A percentile compares a stretch with the other conserved stretches of the same genome.
phyloP scores from a whole-genome alignment of 2,329 filamentous ascomycete species.

The Zarea fungicola region DNA sequence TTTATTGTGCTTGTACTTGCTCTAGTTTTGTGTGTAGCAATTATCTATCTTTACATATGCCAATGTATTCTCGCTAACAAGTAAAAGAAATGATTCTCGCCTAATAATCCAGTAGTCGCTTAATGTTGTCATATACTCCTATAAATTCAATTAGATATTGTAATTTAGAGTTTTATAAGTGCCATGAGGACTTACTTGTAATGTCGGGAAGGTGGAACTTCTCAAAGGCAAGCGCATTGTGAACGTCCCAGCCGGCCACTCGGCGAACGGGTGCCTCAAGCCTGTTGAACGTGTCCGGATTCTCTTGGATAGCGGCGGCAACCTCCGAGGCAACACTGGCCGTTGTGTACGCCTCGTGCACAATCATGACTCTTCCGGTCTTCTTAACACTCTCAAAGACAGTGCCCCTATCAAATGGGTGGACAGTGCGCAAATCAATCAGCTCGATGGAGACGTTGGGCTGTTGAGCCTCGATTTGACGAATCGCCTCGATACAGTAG shows the following conservation, averaged over 20 bases:
- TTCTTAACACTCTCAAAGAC: constrained; percentile 79
- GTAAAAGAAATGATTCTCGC: neutral
- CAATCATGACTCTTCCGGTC: constrained; percentile 79
- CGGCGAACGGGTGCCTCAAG: constrained; percentile 81
- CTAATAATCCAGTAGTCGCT: constrained; percentile 61
- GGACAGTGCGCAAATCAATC: constrained; percentile 82
- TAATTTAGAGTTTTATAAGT: neutral
- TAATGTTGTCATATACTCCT: constrained; percentile 70
- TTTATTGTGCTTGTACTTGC: constrained; percentile 1
- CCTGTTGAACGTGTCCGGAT: constrained; percentile 66
- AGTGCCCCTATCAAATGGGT: constrained; percentile 83
- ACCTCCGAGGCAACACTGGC: constrained; percentile 86
- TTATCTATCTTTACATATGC: neutral
- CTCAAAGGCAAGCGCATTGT: constrained; percentile 74
- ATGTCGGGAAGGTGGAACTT: constrained; percentile 80
- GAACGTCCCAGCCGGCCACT: constrained; percentile 86
- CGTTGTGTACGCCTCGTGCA: constrained; percentile 90
- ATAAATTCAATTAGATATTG: neutral
- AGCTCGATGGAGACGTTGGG: constrained; percentile 70
- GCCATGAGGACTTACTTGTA: constrained; percentile 57
- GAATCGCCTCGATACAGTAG: constrained; percentile 71
- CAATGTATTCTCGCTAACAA: constrained; percentile 4
- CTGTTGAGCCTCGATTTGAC: constrained; percentile 67
- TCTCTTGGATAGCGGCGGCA: constrained; percentile 80
- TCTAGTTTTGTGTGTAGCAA: neutral